Evolutionary conservation across 129 eudicot genomes (phyloP).

Genomic region (Mikania micrantha): DNA sequence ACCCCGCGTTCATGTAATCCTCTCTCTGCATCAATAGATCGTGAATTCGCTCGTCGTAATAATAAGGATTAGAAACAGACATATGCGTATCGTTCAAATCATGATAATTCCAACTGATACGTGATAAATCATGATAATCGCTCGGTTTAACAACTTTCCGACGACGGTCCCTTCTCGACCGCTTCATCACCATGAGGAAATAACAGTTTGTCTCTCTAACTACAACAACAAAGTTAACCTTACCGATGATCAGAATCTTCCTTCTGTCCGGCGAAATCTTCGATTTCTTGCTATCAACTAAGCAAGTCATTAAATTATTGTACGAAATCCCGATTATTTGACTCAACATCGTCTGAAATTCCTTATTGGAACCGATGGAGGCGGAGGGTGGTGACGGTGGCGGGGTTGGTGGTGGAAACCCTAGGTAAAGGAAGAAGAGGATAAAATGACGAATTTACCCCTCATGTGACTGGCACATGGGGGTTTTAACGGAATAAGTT

Average conservation of each 20-base stretch:
- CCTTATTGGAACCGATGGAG: too few relatives aligned
- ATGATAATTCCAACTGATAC: slow-evolving; percentile 29
- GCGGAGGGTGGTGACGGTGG: too few relatives aligned
- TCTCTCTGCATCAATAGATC: slow-evolving; percentile 31
- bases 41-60: slow-evolving; percentile 27
- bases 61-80: slow-evolving; percentile 8
- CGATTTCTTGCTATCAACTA: too few relatives aligned
- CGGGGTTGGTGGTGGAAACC: too few relatives aligned
- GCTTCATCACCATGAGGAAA: slow-evolving; percentile 55
- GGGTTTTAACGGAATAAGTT: too few relatives aligned
- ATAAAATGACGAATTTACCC: too few relatives aligned
- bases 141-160: slow-evolving; percentile 20
- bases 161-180: slow-evolving; percentile 48
- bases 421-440: too few relatives aligned
- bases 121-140: slow-evolving; percentile 26
- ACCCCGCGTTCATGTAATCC: too few relatives aligned
- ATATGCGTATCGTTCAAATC: neutral
- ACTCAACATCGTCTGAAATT: too few relatives aligned
- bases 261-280: slow-evolving; percentile 34
- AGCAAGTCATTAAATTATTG: too few relatives aligned
- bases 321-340: too few relatives aligned
- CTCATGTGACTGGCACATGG: too few relatives aligned
- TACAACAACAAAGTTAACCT: slow-evolving; percentile 43
- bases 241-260: slow-evolving; percentile 54
- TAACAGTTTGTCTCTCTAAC: slow-evolving; percentile 29